Percentiles rank a stretch among this genome's conserved stretches.
Conservation (phyloP, 2,329 filamentous ascomycete genomes). For the Diaporthe batatas region DNA sequence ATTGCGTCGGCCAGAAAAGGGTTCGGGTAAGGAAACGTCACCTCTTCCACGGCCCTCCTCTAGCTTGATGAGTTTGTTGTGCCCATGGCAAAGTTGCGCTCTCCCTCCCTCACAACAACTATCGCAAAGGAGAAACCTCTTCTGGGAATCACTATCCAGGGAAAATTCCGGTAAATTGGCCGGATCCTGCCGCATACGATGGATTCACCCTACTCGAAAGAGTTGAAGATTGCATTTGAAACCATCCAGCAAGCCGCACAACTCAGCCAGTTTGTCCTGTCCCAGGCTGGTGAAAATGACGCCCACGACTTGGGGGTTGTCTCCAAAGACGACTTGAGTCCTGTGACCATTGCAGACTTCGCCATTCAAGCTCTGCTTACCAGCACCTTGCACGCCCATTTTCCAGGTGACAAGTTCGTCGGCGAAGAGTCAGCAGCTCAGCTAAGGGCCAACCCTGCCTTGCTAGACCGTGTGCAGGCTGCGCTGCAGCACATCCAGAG, state of each 20-base stretch:
- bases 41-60: neutral
- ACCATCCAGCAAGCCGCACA: slow-evolving; percentile 61
- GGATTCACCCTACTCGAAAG: slow-evolving; percentile 58
- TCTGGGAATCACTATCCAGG: neutral
- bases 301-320: slow-evolving; percentile 60
- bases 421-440: slow-evolving; percentile 68
- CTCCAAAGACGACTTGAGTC: slow-evolving; percentile 67
- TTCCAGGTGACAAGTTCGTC: slow-evolving; percentile 65
- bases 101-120: neutral
- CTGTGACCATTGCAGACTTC: slow-evolving; percentile 72
- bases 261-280: slow-evolving; percentile 53
- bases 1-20: neutral
- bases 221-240: slow-evolving; percentile 58
- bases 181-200: slow-evolving; percentile 47
- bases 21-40: slow-evolving; percentile 16
- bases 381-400: slow-evolving; percentile 62
- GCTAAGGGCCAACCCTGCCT: slow-evolving; percentile 56
- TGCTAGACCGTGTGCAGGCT: slow-evolving; percentile 63
- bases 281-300: slow-evolving; percentile 21
- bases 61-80: too few relatives aligned
- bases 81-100: neutral
- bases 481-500: slow-evolving; percentile 30
- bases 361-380: slow-evolving; percentile 70
- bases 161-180: neutral
- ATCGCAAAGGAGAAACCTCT: neutral